Base-by-base conservation (phyloP, 192 early-diverging fungal species). In the Umbelopsis vinacea region DNA sequence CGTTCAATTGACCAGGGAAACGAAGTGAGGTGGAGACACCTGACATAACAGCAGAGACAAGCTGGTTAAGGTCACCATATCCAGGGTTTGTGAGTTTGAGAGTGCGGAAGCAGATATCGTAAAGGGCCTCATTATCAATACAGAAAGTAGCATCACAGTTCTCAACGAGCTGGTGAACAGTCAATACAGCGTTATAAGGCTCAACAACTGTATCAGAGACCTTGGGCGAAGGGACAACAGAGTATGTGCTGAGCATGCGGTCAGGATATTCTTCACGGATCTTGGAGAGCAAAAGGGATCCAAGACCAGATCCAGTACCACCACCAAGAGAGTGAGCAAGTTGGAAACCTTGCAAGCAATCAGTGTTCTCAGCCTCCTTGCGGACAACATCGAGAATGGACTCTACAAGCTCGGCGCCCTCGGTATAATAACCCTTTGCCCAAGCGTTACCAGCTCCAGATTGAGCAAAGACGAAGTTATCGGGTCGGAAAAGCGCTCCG, bases 131-230 rank as follows among this genome's bases (percentile, higher is more conserved):
- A 85, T 99, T 99, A 79, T 99, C 98, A 74, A 99, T 98, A 88
- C 97, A 98, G 88, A 98, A 99, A 26, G 97, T 97, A 85, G 96
- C 94, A 79, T 99, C 98, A 66, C 94, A 95, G 91, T 99, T 98
- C 79, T 99, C 98, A 37, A 99, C 97, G 52, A 98, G 88, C 77
- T 98, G 97, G 86, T 99, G 97, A 48, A 98, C 92, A 23, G 96
- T 94, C 55, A 99, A 88, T 19, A 93, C 96, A 29, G 97, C 96
- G 77, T 99, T 99, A 87, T 99, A 99, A 60, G 98, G 96, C 83
- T 99, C 98, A 70, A 99, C 97, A 70, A 99, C 94, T 37, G 98
- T 97, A 80, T 98, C 97, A 26, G 96, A 97, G 7, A 79, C 82
- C 35, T 76, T 76, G 26, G 85, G 83, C 11, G 91, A 90, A 12